Evolutionary conservation across 2,329 filamentous ascomycete genomes (phyloP), one percentile per base, ranked within the genome.

Genomic region (Aspergillus brasiliensis): DNA sequence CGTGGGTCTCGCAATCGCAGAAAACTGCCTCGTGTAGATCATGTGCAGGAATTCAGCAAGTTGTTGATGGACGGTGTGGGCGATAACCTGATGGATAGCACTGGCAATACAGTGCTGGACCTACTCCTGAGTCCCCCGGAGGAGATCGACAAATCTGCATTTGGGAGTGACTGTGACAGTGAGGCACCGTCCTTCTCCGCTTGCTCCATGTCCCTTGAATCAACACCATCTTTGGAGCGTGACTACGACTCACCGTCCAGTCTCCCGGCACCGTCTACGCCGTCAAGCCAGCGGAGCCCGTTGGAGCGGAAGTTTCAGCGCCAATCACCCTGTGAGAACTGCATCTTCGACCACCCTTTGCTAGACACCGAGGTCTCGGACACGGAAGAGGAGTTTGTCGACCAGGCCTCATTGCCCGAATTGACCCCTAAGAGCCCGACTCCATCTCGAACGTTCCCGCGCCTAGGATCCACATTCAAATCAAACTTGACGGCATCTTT

Each of bases 401-500:
- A 34, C 11, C 53, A 65, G 25, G 53, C 65, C 15, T 53, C 51
- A 6, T 60, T 62, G 8, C 15, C 58, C 65, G 23, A 49, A 59
- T 3, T 53, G 51, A 51, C 3, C 58, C 63, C 52, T 58, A 38
- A 71, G 65, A 44, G 61, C 56, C 52, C 51, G 71, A 72, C 59
- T 67, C 38, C 68, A 63, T 60, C 73, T 65, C 61, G 73, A 66
- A 61, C 69, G 67, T 64, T 75, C 40, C 78, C 80, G 47, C 80
- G 80, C 56, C 63, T 80, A 4, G 76, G 76, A 53, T 78, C 77
- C 17, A 82, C 80, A 1, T 85, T 88, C 75, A 87, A 84, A 62
- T 88, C 86, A 0, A 88, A 88, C 61, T 76, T 88, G 46, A 88
- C 86, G 0, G 83, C 85, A 2, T 88, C 86, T 0, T 72, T 88